Base-by-base conservation (phyloP, 148 eudicot genomes). In the Agrostemma githago region DNA sequence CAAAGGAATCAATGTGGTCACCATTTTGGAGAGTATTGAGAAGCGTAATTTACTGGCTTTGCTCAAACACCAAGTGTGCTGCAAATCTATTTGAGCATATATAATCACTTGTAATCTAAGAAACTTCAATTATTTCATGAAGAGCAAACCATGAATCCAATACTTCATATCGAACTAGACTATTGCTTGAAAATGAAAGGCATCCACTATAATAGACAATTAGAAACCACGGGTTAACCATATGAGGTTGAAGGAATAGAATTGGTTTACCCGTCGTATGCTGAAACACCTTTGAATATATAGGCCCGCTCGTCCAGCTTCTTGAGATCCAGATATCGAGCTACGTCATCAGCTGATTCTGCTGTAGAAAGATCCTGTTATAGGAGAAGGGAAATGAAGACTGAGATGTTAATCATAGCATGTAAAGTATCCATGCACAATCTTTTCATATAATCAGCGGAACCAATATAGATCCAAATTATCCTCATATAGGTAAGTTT, bases 241-340 rank as follows among this genome's bases (percentile, higher is more conserved):
- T 67, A 54, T 4, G 58, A 46, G 19, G 59, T 53, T 53, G 42
- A 51, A 70, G 60, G 19, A 70, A 26, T 26, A 53, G 61, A 54
- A 26, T 5, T 19, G 34, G 40, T 68, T 80, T 75, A 95, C 98
- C 98, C 97, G 66, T 95, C 96, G 77, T 84, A 87, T 16, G 85
- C 90, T 15, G 99, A 95, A 83, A 95, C 94, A 74, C 90, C 96
- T 86, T 90, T 92, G 81, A 87, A 90, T 79, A 88, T 88, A 77
- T 89, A 95, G 59, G 85, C 90, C 79, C 97, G 80, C 84, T 92
- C 97, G 77, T 92, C 97, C 79, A 95, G 77, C 68, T 92, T 92
- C 71, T 95, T 95, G 38, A 95, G 99, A 77, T 95, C 99, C 71
- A 95, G 78, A 76, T 90, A 95, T 75, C 84, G 90, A 70, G 89